Evolutionary conservation across 2,329 filamentous ascomycete species (phyloP), one percentile per base, ranked within the genome.

Genomic region (Diplodia mutila): DNA sequence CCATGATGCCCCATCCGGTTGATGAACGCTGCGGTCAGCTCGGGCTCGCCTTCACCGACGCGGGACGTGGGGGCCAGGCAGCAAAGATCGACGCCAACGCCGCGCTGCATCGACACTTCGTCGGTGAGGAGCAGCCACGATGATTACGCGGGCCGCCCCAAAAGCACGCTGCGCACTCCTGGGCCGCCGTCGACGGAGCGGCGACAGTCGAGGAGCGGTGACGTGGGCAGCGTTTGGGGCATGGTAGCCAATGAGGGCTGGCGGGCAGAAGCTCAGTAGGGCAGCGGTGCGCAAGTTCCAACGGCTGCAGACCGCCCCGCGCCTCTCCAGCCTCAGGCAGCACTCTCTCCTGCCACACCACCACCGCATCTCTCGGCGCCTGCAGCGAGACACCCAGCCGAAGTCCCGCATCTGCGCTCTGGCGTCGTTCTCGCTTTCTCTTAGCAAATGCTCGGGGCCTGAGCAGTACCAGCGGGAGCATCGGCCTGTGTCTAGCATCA

Each of bases 11-110:
- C 23, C 29, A 65, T 54, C 34, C 49, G n/a, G 49, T 9, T 27
- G 61, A 23, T 54, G n/a, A 34, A 21, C 32, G 25, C 61, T 65
- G 49, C 61, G 61, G 61, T 65, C 61, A 65, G 61, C 61, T 48
- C 49, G 37, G 49, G 34, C 32, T 55, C 64, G 52, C 51, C 52
- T 66, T 66, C 64, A 66, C 64, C 64, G 64, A 66, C 52, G 52
- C 27, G 37, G 37, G 64, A 53, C 64, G 39, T 51, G 53, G 64
- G 64, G 51, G 64, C 52, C 37, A 25, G 61, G 42, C 32, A 42
- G 49, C 49, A 37, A n/a, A 32, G 59, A 63, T 63, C 46, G 59
- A 48, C 59, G 32, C 12, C 46, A 46, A 48, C 59, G 32, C 12
- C 11, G 29, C 27, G 32, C 32, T 5, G 57, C 57, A 3, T 37